Evolutionary conservation across 139 green algal genomes (phyloP).

Genomic region (Coelastrella sp.): DNA sequence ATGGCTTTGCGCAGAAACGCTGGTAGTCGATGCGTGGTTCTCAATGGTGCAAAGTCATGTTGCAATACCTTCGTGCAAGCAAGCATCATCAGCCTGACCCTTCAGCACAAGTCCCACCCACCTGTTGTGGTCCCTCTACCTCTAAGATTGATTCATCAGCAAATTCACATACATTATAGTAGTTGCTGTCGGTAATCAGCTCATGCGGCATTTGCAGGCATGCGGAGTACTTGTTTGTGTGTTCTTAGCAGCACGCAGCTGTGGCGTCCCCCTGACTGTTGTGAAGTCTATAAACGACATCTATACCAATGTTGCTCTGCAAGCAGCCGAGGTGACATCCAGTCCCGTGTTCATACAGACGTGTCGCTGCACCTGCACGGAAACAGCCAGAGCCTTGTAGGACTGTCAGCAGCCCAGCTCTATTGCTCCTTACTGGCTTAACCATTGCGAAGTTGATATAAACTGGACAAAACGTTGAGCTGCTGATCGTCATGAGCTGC

Average conservation of each 20-base stretch:
- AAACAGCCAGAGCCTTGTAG: not conserved
- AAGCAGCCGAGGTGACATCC: conserved; percentile 32
- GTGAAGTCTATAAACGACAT: conserved; percentile 38
- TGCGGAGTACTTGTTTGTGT: conserved; percentile 15
- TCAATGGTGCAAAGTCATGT: too few species aligned
- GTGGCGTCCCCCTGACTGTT: conserved; percentile 8
- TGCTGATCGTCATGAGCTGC: not conserved
- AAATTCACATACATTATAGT: too few species aligned
- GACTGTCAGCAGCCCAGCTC: not conserved
- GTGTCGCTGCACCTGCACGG: not conserved
- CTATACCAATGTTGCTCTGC: conserved; percentile 27
- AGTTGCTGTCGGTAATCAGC: too few species aligned
- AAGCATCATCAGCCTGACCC: too few species aligned
- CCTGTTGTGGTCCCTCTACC: too few species aligned
- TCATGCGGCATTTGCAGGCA: not conserved
- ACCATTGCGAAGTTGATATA: not conserved
- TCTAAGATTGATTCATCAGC: too few species aligned
- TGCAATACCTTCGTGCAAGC: too few species aligned
- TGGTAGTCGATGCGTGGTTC: too few species aligned
- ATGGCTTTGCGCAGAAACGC: too few species aligned
- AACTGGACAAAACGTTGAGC: too few species aligned
- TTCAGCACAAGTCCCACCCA: too few species aligned
- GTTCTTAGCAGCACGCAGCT: not conserved
- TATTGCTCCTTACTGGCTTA: not conserved
- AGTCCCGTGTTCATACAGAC: not conserved